Conservation (phyloP, 2,329 filamentous ascomycete species). For the Cercospora berteroae region DNA sequence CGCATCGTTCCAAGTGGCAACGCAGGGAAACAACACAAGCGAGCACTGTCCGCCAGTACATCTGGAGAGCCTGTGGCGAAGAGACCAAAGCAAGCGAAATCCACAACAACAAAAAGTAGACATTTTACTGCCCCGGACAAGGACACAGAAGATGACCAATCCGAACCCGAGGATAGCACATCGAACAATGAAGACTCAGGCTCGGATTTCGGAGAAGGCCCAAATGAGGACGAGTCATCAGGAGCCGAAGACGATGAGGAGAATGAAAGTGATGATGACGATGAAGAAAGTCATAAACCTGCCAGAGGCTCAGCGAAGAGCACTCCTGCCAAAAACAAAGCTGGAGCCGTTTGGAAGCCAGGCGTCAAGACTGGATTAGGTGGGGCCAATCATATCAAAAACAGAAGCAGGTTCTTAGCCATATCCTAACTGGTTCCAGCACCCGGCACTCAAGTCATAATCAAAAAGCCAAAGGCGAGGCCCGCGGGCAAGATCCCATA, state of each 20-base stretch:
- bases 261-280: slow-evolving; percentile 36
- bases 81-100: slow-evolving; percentile 26
- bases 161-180: slow-evolving; percentile 33
- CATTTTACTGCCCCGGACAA: slow-evolving; percentile 42
- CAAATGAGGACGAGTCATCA: slow-evolving; percentile 39
- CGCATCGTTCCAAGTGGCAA: slow-evolving; percentile 23
- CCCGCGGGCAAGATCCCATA: slow-evolving; percentile 60
- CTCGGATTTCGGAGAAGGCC: slow-evolving; percentile 40
- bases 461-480: slow-evolving; percentile 63
- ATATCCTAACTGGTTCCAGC: slow-evolving; percentile 19
- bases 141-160: slow-evolving; percentile 28
- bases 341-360: slow-evolving; percentile 46
- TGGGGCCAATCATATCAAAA: not conserved
- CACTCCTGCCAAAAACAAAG: not conserved
- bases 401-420: not conserved
- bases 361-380: slow-evolving; percentile 55
- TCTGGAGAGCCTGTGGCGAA: slow-evolving; percentile 19
- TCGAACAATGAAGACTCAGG: slow-evolving; percentile 27
- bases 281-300: slow-evolving; percentile 24
- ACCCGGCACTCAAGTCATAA: slow-evolving; percentile 60
- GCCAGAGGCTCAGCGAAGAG: slow-evolving; percentile 21
- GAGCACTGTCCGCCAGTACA: slow-evolving; percentile 26
- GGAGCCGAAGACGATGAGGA: slow-evolving; percentile 42
- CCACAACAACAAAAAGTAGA: slow-evolving; percentile 51
- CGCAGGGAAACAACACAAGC: slow-evolving; percentile 28